Percentiles rank a stretch among this genome's conserved stretches.
Evolutionary conservation across 768 basidiomycete genomes (phyloP).

Genomic region (Galerina marginata): DNA sequence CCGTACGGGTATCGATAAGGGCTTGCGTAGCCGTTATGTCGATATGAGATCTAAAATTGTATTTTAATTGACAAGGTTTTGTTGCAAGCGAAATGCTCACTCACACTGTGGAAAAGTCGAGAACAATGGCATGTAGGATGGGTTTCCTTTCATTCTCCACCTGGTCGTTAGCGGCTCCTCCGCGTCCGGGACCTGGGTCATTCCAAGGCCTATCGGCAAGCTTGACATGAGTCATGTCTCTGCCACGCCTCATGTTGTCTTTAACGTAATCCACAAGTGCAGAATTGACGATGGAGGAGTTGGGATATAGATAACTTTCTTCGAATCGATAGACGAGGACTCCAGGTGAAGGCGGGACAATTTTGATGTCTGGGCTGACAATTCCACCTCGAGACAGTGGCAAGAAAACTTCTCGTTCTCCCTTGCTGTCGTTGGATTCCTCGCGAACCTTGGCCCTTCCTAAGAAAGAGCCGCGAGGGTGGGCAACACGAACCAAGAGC

Average conservation of each 20-base stretch:
- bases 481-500: slow-evolving; percentile 84
- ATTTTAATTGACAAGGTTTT: background rate
- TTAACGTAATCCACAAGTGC: slow-evolving; percentile 84
- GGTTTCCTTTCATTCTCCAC: slow-evolving; percentile 62
- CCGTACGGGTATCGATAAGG: slow-evolving; percentile 84
- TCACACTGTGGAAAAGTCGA: slow-evolving; percentile 88
- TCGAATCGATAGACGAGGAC: slow-evolving; percentile 91
- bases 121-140: slow-evolving; percentile 79
- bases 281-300: slow-evolving; percentile 70
- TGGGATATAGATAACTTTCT: slow-evolving; percentile 89
- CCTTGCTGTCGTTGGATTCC: slow-evolving; percentile 39
- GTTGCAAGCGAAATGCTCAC: slow-evolving; percentile 26
- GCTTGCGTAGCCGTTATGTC: slow-evolving; percentile 94
- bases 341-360: slow-evolving; percentile 83
- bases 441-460: slow-evolving; percentile 75
- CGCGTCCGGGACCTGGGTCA: slow-evolving; percentile 75
- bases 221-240: slow-evolving; percentile 67
- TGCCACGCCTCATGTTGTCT: slow-evolving; percentile 73
- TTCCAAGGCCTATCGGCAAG: slow-evolving; percentile 91
- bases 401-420: slow-evolving; percentile 79
- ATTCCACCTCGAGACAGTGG: slow-evolving; percentile 69
- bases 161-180: slow-evolving; percentile 51
- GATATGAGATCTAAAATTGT: slow-evolving; percentile 67
- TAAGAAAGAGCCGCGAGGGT: slow-evolving; percentile 89
- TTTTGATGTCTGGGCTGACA: slow-evolving; percentile 70